Percentiles rank a stretch among this genome's conserved stretches.
Evolutionary conservation across 371 early-diverging fungal genomes (phyloP).

Genomic region (Mortierella sp.): DNA sequence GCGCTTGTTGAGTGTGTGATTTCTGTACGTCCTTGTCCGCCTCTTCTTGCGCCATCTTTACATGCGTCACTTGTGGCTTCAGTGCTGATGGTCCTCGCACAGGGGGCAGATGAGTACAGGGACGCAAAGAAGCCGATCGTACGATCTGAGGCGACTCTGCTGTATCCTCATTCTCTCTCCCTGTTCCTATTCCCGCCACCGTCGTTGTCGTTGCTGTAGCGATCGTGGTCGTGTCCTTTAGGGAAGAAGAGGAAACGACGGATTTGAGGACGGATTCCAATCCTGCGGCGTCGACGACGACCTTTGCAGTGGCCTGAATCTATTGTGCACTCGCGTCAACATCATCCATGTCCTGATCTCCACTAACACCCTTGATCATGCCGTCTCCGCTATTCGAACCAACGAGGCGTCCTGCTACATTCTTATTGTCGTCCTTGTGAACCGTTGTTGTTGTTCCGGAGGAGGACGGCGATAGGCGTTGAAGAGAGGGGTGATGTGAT

Average conservation of each 20-base stretch:
- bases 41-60: not conserved
- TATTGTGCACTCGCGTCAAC: not conserved
- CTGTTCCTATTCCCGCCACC: not conserved
- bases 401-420: not conserved
- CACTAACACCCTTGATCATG: not conserved
- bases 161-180: not conserved
- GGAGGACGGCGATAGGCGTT: not conserved
- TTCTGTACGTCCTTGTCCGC: not conserved
- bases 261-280: slow-evolving; percentile 3
- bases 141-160: not conserved
- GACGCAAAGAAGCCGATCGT: not conserved
- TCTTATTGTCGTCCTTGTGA: not conserved
- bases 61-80: not conserved
- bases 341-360: not conserved
- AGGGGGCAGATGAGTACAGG: not conserved
- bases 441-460: not conserved
- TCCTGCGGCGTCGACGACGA: not conserved
- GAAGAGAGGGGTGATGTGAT: not conserved
- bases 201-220: not conserved
- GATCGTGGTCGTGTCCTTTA: not conserved
- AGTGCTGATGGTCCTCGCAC: not conserved
- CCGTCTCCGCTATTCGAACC: not conserved
- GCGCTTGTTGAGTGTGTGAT: not conserved
- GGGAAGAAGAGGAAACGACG: not conserved
- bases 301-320: not conserved